Base-by-base conservation (phyloP, 179 eudicot genomes). In the Camellia oleifera region DNA sequence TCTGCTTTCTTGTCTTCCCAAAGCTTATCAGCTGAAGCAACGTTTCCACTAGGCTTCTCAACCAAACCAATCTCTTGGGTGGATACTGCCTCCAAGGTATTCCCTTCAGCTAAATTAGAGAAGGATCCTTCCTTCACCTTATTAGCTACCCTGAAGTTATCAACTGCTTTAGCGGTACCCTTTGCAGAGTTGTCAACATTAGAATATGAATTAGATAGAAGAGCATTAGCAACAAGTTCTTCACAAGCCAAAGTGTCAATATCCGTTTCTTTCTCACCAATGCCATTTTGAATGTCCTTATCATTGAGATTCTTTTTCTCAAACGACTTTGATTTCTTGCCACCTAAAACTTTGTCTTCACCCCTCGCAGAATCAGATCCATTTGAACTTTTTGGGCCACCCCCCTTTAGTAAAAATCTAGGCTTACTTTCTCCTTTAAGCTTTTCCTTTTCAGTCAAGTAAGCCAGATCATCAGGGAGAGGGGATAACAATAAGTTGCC, bases 401-500 rank as follows among this genome's bases (percentile, higher is more conserved):
- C 78, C 26, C 69, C 78, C 26, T 82, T 87, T 72, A 83, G 81
- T 40, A 80, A 78, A 26, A 84, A 75, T 80, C 80, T 85, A 79
- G 66, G 76, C 65, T 77, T 79, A 82, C 77, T 79, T 75, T 88
- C 83, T 42, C 85, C 85, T 18, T 54, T 48, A 56, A 54, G 45
- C 81, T 82, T 86, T 77, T 85, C 89, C 73, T 84, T 91, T 82
- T 86, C 91, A 73, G 80, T 78, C 86, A 92, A 86, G 72, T 45
- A 69, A 52, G 88, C 77, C 69, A 94, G 84, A 83, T 88, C 83
- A 72, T 87, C 89, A 8, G 89, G 84, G 71, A 94, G 91, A 77
- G 98, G 99, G 79, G 99, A 97, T 83, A 97, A 79, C 60, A 93
- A 83, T 66, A 81, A 78, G 64, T 79, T 85, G 50, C 89, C 90